phyloP scores from a whole-genome alignment of 805 yeast genomes.

The Metschnikowia aberdeeniae region DNA sequence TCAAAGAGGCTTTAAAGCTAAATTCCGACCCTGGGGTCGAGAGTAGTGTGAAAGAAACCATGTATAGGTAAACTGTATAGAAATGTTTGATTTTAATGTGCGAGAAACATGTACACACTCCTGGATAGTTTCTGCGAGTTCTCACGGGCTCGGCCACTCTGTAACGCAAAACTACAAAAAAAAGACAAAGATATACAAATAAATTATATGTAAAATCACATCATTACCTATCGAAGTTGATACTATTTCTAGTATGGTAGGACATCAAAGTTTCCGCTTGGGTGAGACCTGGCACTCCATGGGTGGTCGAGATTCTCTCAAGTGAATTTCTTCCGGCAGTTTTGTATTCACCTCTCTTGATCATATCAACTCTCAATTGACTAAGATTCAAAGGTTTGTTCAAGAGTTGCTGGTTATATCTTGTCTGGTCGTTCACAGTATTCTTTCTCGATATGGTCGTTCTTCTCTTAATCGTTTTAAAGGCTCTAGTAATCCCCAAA shows the following conservation, averaged over 20 bases:
- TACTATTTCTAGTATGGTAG: constrained; percentile 40
- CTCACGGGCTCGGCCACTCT: neutral
- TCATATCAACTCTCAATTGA: constrained; percentile 37
- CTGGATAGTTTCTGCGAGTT: neutral
- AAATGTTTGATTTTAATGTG: neutral
- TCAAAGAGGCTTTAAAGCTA: constrained; percentile 44
- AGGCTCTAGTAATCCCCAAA: constrained; percentile 19
- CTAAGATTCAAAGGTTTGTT: constrained; percentile 32
- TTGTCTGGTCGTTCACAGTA: constrained; percentile 20
- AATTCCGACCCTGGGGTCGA: constrained; percentile 21
- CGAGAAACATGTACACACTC: neutral
- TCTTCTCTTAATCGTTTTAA: constrained; percentile 33
- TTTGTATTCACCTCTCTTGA: constrained; percentile 33
- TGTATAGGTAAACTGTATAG: constrained; percentile 10
- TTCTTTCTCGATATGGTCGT: constrained; percentile 24
- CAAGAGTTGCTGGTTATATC: constrained; percentile 22
- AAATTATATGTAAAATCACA: neutral
- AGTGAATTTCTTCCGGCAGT: constrained; percentile 31
- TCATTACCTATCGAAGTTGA: constrained; percentile 23
- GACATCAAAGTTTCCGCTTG: constrained; percentile 46
- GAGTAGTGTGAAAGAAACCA: constrained; percentile 37
- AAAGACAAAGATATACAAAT: neutral
- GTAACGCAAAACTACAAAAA: neutral
- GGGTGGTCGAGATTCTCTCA: constrained; percentile 41
- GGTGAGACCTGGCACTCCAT: constrained; percentile 46